These are phyloP conservation scores for Saccharum hybrid DNA, from an alignment of 202 grass and related monocot species.

Conservation along the genomic window DNA sequence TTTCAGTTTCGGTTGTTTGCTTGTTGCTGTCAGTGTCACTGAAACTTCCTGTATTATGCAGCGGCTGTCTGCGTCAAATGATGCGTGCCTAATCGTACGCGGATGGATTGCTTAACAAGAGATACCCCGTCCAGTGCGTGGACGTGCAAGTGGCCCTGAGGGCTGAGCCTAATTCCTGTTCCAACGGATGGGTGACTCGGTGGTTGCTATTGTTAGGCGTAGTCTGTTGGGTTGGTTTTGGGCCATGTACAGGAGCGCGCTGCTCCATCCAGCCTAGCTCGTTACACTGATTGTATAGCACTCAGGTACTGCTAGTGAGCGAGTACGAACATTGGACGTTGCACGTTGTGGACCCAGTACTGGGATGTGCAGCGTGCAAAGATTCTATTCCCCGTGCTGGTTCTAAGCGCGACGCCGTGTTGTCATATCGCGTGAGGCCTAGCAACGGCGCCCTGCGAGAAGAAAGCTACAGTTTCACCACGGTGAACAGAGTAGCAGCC, in stretches of 20 bases:
- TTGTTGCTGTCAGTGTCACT: constrained; percentile 34
- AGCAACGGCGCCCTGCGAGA: background rate
- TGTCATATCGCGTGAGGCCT: background rate
- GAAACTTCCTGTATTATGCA: constrained; percentile 1
- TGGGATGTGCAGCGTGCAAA: background rate
- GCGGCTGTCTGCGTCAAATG: constrained; percentile 37
- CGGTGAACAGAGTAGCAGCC: background rate
- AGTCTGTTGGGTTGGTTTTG: constrained; percentile 36
- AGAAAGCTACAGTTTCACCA: background rate
- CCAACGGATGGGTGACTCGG: background rate
- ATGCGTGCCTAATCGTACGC: constrained; percentile 40
- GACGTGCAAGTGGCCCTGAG: constrained; percentile 14
- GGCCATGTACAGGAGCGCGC: constrained; percentile 7
- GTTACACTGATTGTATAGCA: background rate
- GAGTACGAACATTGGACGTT: background rate
- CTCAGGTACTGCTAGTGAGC: background rate
- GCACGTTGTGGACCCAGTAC: background rate
- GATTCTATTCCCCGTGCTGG: constrained; percentile 22
- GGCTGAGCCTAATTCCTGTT: background rate
- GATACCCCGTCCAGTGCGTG: constrained; percentile 20
- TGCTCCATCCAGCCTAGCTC: background rate
- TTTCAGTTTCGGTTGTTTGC: constrained; percentile 43
- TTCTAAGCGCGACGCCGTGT: constrained; percentile 11
- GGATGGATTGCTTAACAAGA: constrained; percentile 31
- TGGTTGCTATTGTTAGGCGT: constrained; percentile 5